Percentiles rank a stretch among this genome's conserved stretches.
Conservation (phyloP, 139 green algal genomes). For the Gonium pectorale region DNA sequence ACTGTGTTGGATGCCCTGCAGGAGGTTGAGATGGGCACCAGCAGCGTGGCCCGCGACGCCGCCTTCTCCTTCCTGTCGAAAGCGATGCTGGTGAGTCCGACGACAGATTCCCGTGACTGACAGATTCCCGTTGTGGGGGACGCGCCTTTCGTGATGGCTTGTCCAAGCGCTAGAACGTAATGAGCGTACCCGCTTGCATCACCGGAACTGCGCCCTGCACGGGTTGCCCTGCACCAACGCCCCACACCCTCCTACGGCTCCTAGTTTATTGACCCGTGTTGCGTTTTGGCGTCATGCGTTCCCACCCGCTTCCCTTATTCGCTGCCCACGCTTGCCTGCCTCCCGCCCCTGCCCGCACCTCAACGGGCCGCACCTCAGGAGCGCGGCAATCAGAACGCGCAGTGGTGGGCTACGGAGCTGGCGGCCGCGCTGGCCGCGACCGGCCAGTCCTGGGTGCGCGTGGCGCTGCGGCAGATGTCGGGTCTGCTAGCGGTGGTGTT, state of each 20-base stretch:
- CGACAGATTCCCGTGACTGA: no score
- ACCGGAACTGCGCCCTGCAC: no score
- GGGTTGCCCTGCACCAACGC: no score
- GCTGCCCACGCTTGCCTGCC: not conserved
- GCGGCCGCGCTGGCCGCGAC: conserved; percentile 49
- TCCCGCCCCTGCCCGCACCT: not conserved
- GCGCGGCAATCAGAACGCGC: conserved; percentile 81
- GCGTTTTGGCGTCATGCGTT: no score
- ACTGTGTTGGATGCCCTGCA: conserved; percentile 24
- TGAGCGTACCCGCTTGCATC: no score
- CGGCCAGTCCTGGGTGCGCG: conserved; percentile 55
- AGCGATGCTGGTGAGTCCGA: conserved; percentile 22
- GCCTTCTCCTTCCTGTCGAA: conserved; percentile 51
- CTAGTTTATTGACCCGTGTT: no score
- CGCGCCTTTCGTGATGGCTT: no score
- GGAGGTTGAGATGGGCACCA: conserved; percentile 92
- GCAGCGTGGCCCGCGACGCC: conserved; percentile 61
- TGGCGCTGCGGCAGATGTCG: conserved; percentile 89
- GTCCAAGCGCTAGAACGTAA: no score
- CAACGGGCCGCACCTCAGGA: conserved; percentile 50
- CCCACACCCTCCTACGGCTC: no score
- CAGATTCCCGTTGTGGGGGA: no score
- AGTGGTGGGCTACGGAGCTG: conserved; percentile 74
- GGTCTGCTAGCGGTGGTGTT: conserved; percentile 86
- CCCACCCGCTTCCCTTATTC: no score